phyloP scores from a whole-genome alignment of 2,329 filamentous ascomycete species.

The Pyrenophora seminiperda region DNA sequence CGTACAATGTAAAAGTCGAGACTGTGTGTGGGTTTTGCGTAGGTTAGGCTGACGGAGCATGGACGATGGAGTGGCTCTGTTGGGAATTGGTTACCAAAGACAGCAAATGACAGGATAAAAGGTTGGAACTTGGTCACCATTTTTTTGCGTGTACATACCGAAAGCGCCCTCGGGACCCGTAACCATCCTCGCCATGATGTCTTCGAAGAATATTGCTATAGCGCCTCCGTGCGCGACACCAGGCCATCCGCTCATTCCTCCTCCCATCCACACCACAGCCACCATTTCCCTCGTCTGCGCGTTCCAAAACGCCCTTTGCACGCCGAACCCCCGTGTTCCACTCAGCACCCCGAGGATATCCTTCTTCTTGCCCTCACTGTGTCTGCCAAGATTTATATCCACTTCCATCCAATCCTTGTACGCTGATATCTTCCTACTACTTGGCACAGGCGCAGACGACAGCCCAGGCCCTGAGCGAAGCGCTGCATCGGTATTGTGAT shows the following conservation, averaged over 20 bases:
- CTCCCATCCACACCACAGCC: constrained; percentile 70
- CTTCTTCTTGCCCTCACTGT: constrained; percentile 23
- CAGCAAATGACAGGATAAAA: not conserved
- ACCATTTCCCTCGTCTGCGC: constrained; percentile 61
- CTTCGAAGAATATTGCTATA: constrained; percentile 71
- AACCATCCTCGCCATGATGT: constrained; percentile 69
- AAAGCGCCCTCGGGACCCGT: constrained; percentile 54
- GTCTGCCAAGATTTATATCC: constrained; percentile 31
- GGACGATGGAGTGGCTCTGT: constrained; percentile 40
- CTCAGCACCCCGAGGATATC: constrained; percentile 38
- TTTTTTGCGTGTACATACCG: constrained; percentile 29
- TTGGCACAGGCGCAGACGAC: not conserved
- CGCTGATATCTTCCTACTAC: constrained; percentile 15
- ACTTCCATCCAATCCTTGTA: constrained; percentile 40
- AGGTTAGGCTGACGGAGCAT: constrained; percentile 58
- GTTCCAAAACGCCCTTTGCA: constrained; percentile 70
- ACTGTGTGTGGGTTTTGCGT: constrained; percentile 64
- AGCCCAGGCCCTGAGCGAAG: constrained; percentile 22
- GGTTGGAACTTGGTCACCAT: not conserved
- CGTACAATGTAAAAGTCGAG: constrained; percentile 68
- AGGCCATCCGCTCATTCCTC: constrained; percentile 71
- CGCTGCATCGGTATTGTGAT: constrained; percentile 31
- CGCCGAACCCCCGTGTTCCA: constrained; percentile 51
- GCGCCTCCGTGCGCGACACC: constrained; percentile 72
- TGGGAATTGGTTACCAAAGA: not conserved